Percentiles rank a stretch among this genome's conserved stretches.
Conservation (phyloP, 495 filamentous ascomycete species). For the Cairneyella variabilis region DNA sequence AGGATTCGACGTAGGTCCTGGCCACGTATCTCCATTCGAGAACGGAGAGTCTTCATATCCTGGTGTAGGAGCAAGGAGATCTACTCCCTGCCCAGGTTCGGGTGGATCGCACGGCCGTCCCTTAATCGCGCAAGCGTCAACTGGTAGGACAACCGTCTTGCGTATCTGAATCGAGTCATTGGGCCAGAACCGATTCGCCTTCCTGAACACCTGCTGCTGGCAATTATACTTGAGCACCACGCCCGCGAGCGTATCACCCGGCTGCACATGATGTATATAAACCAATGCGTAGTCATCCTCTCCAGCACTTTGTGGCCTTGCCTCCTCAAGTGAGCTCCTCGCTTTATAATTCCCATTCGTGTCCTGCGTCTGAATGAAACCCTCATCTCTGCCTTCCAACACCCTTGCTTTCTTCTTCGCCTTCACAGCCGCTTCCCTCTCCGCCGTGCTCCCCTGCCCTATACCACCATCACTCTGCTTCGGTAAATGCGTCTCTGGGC, state of each 20-base stretch:
- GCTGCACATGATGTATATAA: slow-evolving; percentile 83
- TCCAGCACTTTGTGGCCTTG: slow-evolving; percentile 30
- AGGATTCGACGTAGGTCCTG: neutral
- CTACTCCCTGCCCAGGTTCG: slow-evolving; percentile 31
- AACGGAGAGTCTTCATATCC: slow-evolving; percentile 18
- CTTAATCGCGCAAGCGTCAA: slow-evolving; percentile 84
- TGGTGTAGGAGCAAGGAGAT: slow-evolving; percentile 44
- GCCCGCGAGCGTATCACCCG: slow-evolving; percentile 81
- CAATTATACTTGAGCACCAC: slow-evolving; percentile 89
- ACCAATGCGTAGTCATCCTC: slow-evolving; percentile 71
- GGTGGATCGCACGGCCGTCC: slow-evolving; percentile 57
- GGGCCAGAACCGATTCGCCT: slow-evolving; percentile 91
- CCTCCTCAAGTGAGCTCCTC: slow-evolving; percentile 47
- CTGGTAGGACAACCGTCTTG: slow-evolving; percentile 76
- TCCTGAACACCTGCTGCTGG: slow-evolving; percentile 69
- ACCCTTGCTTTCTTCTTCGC: slow-evolving; percentile 44
- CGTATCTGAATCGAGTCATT: slow-evolving; percentile 83
- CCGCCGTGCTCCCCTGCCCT: slow-evolving; percentile 42
- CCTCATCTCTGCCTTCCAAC: slow-evolving; percentile 45
- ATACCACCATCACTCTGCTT: slow-evolving; percentile 38
- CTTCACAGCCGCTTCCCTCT: slow-evolving; percentile 44
- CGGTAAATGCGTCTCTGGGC: slow-evolving; percentile 25
- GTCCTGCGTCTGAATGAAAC: slow-evolving; percentile 44
- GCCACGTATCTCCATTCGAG: slow-evolving; percentile 15
- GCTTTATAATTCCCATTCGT: slow-evolving; percentile 47